These are phyloP conservation scores for Iberis pinnata DNA, from an alignment of 345 rosid species.

Conservation along the genomic window DNA sequence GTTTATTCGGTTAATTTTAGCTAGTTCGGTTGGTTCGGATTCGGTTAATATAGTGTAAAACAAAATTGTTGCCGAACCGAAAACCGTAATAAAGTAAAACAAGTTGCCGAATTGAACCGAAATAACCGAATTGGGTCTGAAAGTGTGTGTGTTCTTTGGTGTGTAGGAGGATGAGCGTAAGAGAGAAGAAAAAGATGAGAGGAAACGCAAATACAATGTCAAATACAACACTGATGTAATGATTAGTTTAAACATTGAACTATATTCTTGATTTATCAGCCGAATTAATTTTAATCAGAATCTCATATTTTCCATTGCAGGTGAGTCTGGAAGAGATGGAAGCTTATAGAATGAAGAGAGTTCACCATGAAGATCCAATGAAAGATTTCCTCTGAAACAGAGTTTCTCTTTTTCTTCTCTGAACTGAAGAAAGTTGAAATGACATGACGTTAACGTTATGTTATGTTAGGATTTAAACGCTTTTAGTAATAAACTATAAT, in stretches of 20 bases:
- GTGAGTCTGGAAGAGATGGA: conserved; percentile 75
- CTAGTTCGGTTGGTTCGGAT: too few relatives aligned
- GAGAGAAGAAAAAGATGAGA: conserved; percentile 54
- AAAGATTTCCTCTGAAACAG: conserved; percentile 30
- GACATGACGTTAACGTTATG: too few relatives aligned
- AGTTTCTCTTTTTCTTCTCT: too few relatives aligned
- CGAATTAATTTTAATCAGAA: neutral
- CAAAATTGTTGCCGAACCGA: too few relatives aligned
- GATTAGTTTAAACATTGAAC: neutral
- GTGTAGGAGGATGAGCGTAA: conserved; percentile 49
- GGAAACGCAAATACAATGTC: conserved; percentile 57
- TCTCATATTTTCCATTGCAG: conserved; percentile 24
- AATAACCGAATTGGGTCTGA: too few relatives aligned
- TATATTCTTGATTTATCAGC: neutral
- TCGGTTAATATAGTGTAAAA: too few relatives aligned
- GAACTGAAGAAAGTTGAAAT: too few relatives aligned
- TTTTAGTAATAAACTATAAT: too few relatives aligned
- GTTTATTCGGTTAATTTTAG: too few relatives aligned
- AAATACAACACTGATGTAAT: conserved; percentile 49
- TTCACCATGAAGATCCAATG: conserved; percentile 72
- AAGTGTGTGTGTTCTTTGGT: neutral
- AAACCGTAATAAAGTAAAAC: too few relatives aligned
- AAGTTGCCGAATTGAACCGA: too few relatives aligned
- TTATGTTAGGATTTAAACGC: too few relatives aligned
- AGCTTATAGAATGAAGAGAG: conserved; percentile 66